A percentile compares a stretch with the other conserved stretches of the same genome.
phyloP scores from a whole-genome alignment of 139 green algal genomes.

The Chlorella sp. region DNA sequence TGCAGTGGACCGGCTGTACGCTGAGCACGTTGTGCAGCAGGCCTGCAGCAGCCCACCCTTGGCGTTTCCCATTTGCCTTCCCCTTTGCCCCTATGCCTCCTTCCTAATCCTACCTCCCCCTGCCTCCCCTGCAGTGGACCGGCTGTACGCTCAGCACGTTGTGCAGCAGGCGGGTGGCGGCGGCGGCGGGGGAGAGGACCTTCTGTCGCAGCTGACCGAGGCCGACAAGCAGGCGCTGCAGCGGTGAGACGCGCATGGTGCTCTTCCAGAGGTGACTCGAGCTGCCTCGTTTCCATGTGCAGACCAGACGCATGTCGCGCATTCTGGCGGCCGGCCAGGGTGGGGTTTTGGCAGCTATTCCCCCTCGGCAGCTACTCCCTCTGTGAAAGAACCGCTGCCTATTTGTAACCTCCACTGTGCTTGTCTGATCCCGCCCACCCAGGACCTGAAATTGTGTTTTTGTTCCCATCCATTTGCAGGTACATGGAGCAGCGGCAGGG shows the following conservation, averaged over 20 bases:
- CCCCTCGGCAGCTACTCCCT: too few species aligned
- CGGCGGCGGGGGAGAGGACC: neutral
- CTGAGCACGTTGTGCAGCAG: neutral
- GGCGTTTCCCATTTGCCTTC: neutral
- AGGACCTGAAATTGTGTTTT: too few species aligned
- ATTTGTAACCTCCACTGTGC: too few species aligned
- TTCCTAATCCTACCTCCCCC: neutral
- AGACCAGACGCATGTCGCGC: too few species aligned
- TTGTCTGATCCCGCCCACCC: neutral
- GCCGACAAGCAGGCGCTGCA: neutral
- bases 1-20: neutral
- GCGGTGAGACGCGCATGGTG: neutral
- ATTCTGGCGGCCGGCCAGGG: too few species aligned
- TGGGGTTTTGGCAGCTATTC: too few species aligned
- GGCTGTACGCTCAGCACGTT: neutral
- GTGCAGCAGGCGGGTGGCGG: constrained; percentile 4
- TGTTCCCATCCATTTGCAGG: neutral
- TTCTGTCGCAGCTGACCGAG: neutral
- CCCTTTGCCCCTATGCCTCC: neutral
- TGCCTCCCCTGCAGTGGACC: constrained; percentile 7
- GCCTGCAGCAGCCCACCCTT: neutral
- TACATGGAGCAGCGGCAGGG: constrained; percentile 11
- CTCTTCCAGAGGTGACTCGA: too few species aligned
- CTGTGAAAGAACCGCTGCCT: too few species aligned
- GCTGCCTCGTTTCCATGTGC: too few species aligned